phyloP scores from a whole-genome alignment of 768 basidiomycete genomes.

The Suillus ampliporus region DNA sequence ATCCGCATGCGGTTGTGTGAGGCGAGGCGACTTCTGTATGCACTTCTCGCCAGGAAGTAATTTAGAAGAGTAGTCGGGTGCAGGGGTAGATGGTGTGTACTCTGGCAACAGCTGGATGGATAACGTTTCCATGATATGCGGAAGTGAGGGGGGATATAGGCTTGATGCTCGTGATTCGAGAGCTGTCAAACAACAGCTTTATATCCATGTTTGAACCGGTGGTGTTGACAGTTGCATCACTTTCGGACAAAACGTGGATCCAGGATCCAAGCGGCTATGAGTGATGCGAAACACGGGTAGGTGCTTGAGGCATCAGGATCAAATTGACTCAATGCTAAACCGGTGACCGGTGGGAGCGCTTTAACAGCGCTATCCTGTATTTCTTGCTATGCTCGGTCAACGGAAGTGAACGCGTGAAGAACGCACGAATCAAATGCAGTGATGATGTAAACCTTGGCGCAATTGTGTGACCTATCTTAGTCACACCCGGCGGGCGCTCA shows the following conservation, averaged over 20 bases:
- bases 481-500: neutral
- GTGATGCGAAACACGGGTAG: neutral
- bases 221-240: conserved; percentile 6
- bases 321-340: neutral
- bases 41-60: conserved; percentile 57
- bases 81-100: conserved; percentile 59
- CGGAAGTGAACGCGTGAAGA: neutral
- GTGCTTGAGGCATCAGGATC: neutral
- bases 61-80: conserved; percentile 62
- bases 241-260: conserved; percentile 4
- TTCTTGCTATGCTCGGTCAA: neutral
- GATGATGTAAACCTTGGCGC: conserved; percentile 4
- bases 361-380: neutral
- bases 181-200: neutral
- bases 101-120: conserved; percentile 44
- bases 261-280: neutral
- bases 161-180: neutral
- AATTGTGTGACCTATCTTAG: neutral
- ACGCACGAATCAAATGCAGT: neutral
- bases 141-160: neutral
- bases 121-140: conserved; percentile 7
- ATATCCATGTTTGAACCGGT: conserved; percentile 3
- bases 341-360: conserved; percentile 1
- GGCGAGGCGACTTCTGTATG: conserved; percentile 52
- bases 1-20: conserved; percentile 16